Conservation (phyloP, 2,329 filamentous ascomycete genomes). For the Colletotrichum neosansevieriae region DNA sequence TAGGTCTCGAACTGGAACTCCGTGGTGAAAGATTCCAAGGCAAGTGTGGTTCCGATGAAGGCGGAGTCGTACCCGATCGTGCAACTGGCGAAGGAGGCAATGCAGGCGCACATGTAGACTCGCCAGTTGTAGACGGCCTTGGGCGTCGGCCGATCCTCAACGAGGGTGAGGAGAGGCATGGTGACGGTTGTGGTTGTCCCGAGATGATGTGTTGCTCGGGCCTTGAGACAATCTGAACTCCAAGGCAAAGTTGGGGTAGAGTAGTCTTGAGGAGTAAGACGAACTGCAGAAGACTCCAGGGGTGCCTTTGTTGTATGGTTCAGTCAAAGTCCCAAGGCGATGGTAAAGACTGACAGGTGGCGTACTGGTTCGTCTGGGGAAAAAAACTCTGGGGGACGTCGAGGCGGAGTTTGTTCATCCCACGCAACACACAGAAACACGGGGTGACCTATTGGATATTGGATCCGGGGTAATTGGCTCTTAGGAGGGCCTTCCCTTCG, state of each 20-base stretch:
- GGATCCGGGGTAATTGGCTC: slow-evolving; percentile 31
- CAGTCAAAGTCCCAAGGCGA: slow-evolving; percentile 5
- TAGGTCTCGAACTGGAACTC: slow-evolving; percentile 75
- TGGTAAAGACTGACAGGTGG: slow-evolving; percentile 26
- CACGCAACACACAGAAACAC: slow-evolving; percentile 13
- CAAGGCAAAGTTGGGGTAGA: slow-evolving; percentile 16
- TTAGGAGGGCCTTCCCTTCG: neutral
- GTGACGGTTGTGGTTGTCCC: slow-evolving; percentile 31
- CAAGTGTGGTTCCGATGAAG: slow-evolving; percentile 83
- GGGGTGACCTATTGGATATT: slow-evolving; percentile 23
- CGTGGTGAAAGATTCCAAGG: slow-evolving; percentile 74
- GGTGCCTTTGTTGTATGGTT: slow-evolving; percentile 37
- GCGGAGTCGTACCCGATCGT: slow-evolving; percentile 76
- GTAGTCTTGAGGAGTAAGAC: slow-evolving; percentile 9
- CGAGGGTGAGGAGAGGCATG: slow-evolving; percentile 63
- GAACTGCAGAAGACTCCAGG: slow-evolving; percentile 6
- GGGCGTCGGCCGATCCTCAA: slow-evolving; percentile 69
- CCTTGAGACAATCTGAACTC: slow-evolving; percentile 28
- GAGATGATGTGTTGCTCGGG: slow-evolving; percentile 20
- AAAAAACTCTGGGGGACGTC: slow-evolving; percentile 38
- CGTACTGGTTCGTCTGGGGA: slow-evolving; percentile 37
- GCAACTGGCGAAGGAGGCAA: slow-evolving; percentile 68
- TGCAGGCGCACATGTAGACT: slow-evolving; percentile 65
- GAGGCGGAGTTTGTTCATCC: slow-evolving; percentile 33
- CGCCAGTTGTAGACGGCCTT: slow-evolving; percentile 71